phyloP scores from a whole-genome alignment of 1,284 basidiomycete species.

The Microbotryomycetes sp. region DNA sequence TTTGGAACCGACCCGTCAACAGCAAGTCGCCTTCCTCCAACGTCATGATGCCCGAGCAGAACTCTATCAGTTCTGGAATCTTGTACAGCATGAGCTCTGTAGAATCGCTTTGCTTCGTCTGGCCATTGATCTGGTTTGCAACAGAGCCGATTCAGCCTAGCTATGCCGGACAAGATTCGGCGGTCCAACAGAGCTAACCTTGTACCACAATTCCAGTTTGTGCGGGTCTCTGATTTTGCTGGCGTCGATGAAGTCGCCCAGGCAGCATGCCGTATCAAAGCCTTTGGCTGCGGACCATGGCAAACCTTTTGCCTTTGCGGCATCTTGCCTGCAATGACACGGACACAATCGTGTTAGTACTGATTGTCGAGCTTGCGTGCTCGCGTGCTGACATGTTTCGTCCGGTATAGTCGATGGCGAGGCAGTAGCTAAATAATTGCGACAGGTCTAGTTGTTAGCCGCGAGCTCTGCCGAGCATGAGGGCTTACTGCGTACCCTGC shows the following conservation, averaged over 20 bases:
- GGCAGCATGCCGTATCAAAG: conserved; percentile 54
- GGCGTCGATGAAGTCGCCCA: conserved; percentile 63
- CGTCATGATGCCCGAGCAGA: conserved; percentile 91
- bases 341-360: too few relatives aligned
- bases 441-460: too few relatives aligned
- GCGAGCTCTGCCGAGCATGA: too few relatives aligned
- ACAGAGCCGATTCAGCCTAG: neutral
- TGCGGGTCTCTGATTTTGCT: conserved; percentile 61
- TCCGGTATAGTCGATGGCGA: conserved; percentile 51
- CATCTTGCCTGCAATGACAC: conserved; percentile 68
- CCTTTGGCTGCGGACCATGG: conserved; percentile 90
- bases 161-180: neutral
- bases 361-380: too few relatives aligned
- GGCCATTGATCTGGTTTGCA: conserved; percentile 62
- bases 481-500: conserved; percentile 73
- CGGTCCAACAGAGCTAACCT: conserved; percentile 45
- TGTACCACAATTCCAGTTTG: conserved; percentile 66
- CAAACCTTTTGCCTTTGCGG: conserved; percentile 81
- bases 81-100: conserved; percentile 84
- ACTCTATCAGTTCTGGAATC: conserved; percentile 82
- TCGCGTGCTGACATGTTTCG: conserved; percentile 67
- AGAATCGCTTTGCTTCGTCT: conserved; percentile 72
- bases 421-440: neutral
- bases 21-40: conserved; percentile 60
- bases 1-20: conserved; percentile 36